Percentiles rank a stretch among this genome's conserved stretches.
Evolutionary conservation across 805 yeast genomes (phyloP).

Genomic region (Lipomyces oligophaga): DNA sequence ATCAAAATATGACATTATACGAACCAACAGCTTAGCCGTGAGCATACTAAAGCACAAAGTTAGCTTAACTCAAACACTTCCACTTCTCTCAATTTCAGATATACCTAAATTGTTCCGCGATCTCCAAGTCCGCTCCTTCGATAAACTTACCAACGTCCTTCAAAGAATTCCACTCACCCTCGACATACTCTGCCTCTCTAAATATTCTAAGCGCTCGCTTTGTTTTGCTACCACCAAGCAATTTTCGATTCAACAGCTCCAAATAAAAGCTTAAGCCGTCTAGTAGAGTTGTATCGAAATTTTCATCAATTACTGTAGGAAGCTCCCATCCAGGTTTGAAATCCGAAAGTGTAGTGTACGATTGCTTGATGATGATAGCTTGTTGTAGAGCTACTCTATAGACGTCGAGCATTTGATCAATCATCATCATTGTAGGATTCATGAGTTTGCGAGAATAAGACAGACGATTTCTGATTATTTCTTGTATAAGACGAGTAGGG

Average conservation of each 20-base stretch:
- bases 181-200: constrained; percentile 87
- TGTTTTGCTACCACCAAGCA: constrained; percentile 68
- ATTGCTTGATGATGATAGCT: constrained; percentile 69
- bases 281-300: constrained; percentile 62
- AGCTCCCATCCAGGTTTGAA: constrained; percentile 69
- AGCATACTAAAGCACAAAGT: constrained; percentile 39
- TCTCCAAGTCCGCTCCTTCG: constrained; percentile 74
- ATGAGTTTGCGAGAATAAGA: constrained; percentile 71
- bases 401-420: constrained; percentile 88
- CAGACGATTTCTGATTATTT: constrained; percentile 68
- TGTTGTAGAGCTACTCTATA: constrained; percentile 71
- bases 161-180: constrained; percentile 73
- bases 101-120: constrained; percentile 65
- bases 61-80: neutral
- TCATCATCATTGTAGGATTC: constrained; percentile 91
- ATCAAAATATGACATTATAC: constrained; percentile 66
- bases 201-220: constrained; percentile 68
- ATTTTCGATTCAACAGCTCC: constrained; percentile 66
- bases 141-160: constrained; percentile 72
- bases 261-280: constrained; percentile 72
- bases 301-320: constrained; percentile 57
- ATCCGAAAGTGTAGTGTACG: constrained; percentile 52
- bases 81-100: neutral
- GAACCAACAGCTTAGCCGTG: constrained; percentile 61
- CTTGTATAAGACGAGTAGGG: constrained; percentile 76